A percentile compares a stretch with the other conserved stretches of the same genome.
phyloP scores from a whole-genome alignment of 148 eudicot species.

The Pouteria glomerata region DNA sequence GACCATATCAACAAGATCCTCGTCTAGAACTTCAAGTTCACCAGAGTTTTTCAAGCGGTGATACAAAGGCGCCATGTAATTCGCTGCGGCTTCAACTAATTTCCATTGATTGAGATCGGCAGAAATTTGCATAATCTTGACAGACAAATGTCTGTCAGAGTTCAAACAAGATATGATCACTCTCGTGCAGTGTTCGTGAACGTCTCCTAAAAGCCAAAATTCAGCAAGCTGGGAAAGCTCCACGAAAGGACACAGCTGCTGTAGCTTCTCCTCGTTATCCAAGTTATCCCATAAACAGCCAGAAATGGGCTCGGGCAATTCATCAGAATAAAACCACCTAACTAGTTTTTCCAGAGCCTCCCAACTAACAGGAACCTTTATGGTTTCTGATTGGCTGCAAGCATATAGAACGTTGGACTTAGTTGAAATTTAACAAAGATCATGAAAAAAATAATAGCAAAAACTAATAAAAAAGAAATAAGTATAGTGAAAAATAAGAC shows the following conservation, averaged over 20 bases:
- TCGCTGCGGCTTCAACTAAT: slow-evolving; percentile 54
- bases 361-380: slow-evolving; percentile 63
- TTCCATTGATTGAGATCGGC: slow-evolving; percentile 61
- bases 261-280: slow-evolving; percentile 36
- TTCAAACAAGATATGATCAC: slow-evolving; percentile 49
- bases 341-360: slow-evolving; percentile 63
- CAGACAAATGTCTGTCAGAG: slow-evolving; percentile 39
- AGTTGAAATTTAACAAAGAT: neutral
- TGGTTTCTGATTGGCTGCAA: slow-evolving; percentile 50
- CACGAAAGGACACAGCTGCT: slow-evolving; percentile 47
- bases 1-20: slow-evolving; percentile 56
- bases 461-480: neutral
- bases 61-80: slow-evolving; percentile 51
- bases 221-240: slow-evolving; percentile 83
- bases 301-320: slow-evolving; percentile 47
- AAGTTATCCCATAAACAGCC: slow-evolving; percentile 77
- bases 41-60: slow-evolving; percentile 49
- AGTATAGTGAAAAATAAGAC: neutral
- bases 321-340: slow-evolving; percentile 61
- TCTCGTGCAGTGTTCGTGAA: slow-evolving; percentile 36
- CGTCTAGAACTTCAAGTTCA: slow-evolving; percentile 59
- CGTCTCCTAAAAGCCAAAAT: slow-evolving; percentile 59
- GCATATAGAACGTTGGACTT: neutral
- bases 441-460: neutral
- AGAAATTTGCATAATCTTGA: slow-evolving; percentile 52